These are phyloP conservation scores for Paramecium biaurelia DNA, from an alignment of 73 alveolate species.

Conservation along the genomic window DNA sequence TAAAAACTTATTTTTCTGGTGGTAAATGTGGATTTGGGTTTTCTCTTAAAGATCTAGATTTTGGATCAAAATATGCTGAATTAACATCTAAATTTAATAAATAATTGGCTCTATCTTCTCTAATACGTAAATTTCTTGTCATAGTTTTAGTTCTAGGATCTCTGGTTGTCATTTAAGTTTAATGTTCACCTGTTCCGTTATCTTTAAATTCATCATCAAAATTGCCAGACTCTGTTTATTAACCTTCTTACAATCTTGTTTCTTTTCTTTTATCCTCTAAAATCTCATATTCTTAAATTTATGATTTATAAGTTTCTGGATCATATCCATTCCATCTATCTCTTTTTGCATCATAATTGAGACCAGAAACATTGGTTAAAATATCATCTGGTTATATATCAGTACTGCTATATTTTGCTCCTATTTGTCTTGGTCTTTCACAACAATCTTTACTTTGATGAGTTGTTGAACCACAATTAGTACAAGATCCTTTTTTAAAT, in stretches of 20 bases:
- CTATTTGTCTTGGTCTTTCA: slow-evolving; percentile 65
- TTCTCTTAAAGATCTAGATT: slow-evolving; percentile 81
- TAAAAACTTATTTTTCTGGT: slow-evolving; percentile 33
- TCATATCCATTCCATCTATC: slow-evolving; percentile 97
- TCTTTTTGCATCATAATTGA: slow-evolving; percentile 89
- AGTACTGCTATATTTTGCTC: neutral
- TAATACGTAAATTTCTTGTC: slow-evolving; percentile 74
- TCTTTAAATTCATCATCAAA: slow-evolving; percentile 63
- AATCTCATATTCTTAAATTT: slow-evolving; percentile 71
- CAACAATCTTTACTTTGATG: slow-evolving; percentile 19
- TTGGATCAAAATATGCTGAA: slow-evolving; percentile 78
- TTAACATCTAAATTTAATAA: slow-evolving; percentile 74
- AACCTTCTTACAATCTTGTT: slow-evolving; percentile 60
- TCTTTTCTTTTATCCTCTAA: slow-evolving; percentile 73
- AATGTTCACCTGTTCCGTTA: slow-evolving; percentile 65
- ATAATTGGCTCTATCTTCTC: slow-evolving; percentile 86
- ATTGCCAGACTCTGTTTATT: slow-evolving; percentile 1
- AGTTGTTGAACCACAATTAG: slow-evolving; percentile 38
- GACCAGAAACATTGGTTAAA: slow-evolving; percentile 66
- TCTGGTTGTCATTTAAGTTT: slow-evolving; percentile 66
- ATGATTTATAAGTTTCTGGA: slow-evolving; percentile 72
- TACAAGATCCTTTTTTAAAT: slow-evolving; percentile 90
- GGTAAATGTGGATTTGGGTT: slow-evolving; percentile 76
- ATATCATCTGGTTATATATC: slow-evolving; percentile 86
- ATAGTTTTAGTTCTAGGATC: slow-evolving; percentile 75